phyloP scores from a whole-genome alignment of 208 protist species.

The Leishmania turanica region DNA sequence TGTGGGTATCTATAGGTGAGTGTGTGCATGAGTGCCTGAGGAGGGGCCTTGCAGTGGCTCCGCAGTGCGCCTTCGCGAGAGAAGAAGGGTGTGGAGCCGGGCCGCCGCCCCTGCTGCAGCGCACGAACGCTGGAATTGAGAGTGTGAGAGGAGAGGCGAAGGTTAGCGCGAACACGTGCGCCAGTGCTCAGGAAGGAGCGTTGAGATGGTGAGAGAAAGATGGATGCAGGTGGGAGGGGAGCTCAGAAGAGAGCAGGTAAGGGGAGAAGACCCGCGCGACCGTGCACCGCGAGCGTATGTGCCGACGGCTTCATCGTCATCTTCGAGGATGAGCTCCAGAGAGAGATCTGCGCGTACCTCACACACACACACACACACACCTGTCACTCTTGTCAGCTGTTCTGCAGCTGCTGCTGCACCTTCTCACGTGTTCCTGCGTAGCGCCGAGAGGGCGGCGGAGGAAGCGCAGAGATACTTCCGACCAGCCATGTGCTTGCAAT shows the following conservation, averaged over 20 bases:
- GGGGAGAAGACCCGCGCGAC: background rate
- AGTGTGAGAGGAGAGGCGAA: background rate
- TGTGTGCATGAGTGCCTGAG: background rate
- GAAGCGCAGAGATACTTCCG: background rate
- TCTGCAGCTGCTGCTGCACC: background rate
- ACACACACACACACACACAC: background rate
- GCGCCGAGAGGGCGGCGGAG: background rate
- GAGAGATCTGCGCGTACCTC: background rate
- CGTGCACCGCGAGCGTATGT: background rate
- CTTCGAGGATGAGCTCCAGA: background rate
- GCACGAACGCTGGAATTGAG: background rate
- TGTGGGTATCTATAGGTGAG: background rate
- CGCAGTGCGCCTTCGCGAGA: background rate
- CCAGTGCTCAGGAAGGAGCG: background rate
- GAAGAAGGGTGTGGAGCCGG: background rate
- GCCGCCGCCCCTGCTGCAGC: background rate
- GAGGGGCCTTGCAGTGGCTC: too few species aligned
- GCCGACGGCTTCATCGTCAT: background rate
- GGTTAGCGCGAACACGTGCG: background rate
- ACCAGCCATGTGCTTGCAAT: background rate
- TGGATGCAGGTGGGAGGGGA: background rate
- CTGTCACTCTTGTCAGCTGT: background rate
- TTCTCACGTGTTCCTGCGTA: background rate
- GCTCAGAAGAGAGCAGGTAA: background rate
- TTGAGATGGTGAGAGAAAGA: background rate